Percentiles rank a stretch among this genome's conserved stretches.
Conservation (phyloP, 192 early-diverging fungal species). For the Backusella australiensis region DNA sequence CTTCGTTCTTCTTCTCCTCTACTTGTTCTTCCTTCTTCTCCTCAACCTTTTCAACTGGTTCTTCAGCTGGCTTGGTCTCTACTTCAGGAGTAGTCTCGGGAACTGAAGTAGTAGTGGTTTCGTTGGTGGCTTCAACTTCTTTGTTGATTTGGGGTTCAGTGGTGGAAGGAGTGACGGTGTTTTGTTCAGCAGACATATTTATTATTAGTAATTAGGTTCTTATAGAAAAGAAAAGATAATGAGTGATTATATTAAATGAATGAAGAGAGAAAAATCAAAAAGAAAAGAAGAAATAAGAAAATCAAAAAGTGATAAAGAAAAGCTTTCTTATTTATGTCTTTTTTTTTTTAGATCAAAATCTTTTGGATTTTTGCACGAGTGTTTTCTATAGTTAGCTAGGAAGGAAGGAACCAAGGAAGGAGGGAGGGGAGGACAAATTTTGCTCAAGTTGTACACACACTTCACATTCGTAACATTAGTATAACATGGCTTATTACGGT, state of each 20-base stretch:
- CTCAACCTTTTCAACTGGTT: neutral
- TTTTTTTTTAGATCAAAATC: conserved; percentile 3
- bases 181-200: neutral
- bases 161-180: neutral
- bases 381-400: conserved; percentile 1
- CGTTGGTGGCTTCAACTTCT: neutral
- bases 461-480: conserved; percentile 9
- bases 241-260: neutral
- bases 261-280: neutral
- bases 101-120: neutral
- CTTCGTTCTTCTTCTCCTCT: neutral
- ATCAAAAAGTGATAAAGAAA: neutral
- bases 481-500: neutral
- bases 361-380: neutral
- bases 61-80: neutral
- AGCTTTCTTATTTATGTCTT: conserved; percentile 4
- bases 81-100: neutral
- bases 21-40: neutral
- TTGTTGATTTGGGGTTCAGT: conserved; percentile 4
- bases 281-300: conserved; percentile 4
- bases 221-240: neutral
- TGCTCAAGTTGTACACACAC: neutral
- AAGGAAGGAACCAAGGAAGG: neutral
- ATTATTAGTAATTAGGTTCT: neutral
- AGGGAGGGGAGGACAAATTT: neutral